phyloP scores from a whole-genome alignment of 2,329 filamentous ascomycete species.

The Aureobasidium zeae region DNA sequence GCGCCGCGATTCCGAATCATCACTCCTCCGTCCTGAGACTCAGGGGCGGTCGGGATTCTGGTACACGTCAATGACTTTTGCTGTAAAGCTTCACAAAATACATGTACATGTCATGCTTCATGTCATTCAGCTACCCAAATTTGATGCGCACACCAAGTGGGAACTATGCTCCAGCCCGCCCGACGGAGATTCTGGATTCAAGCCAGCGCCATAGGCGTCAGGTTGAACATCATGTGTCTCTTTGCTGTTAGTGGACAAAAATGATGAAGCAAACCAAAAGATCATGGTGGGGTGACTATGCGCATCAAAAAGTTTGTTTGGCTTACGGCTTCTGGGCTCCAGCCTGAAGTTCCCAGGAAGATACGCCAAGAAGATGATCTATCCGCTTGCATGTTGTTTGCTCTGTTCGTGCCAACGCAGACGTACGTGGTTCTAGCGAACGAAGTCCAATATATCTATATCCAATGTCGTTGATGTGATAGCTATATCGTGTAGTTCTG shows the following conservation, averaged over 20 bases:
- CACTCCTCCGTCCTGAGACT: conserved; percentile 8
- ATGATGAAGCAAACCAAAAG: no score
- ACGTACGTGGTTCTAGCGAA: neutral
- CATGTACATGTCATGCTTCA: conserved; percentile 10
- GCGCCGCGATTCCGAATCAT: neutral
- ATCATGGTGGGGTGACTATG: conserved; percentile 1
- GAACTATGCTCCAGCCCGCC: neutral
- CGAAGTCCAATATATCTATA: neutral
- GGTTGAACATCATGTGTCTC: neutral
- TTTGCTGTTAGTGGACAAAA: no score
- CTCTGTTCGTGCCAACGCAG: neutral
- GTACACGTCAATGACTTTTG: conserved; percentile 1
- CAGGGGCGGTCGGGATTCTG: conserved; percentile 1
- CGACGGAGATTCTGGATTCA: neutral
- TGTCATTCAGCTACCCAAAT: conserved; percentile 2
- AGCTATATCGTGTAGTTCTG: conserved; percentile 6
- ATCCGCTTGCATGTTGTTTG: no score
- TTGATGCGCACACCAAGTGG: conserved; percentile 12
- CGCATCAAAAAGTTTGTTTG: no score
- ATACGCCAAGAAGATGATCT: no score
- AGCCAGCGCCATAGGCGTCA: neutral
- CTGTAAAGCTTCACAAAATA: conserved; percentile 13
- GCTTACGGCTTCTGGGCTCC: no score
- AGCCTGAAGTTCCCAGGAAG: no score
- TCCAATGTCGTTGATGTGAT: neutral